Base-by-base conservation (phyloP, 2,329 filamentous ascomycete species). In the Microsporum canis region DNA sequence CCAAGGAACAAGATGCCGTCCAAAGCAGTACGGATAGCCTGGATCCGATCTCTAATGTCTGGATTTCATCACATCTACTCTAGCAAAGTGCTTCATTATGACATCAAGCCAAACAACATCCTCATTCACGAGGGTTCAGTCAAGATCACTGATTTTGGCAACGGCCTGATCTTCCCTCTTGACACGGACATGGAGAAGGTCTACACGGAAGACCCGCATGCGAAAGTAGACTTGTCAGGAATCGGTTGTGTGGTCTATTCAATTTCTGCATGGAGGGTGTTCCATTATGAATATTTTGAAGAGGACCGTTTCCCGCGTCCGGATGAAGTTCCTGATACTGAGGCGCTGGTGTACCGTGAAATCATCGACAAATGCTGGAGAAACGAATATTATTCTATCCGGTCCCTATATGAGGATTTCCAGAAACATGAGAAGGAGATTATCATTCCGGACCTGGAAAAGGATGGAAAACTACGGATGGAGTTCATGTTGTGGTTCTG, bases 171-270 rank as follows among this genome's bases (percentile, higher is more conserved):
- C n/a, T 61, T 63, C 59, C 61, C 61, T 23, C 51, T 56, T 1
- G 60, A 63, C 53, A 36, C 56, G 10, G 60, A 62, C 29, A 65
- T 65, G 64, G 49, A 62, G 27, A 47, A 38, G 12, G 59, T 62
- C 38, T 66, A 45, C 33, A 43, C 60, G 14, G 23, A 64, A 33
- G 64, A 65, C 53, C 61, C 60, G 3, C 49, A 64, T n/a, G 60
- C 62, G 3, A 53, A 47, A 12, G 60, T 45, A 39, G 64, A 66
- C 59, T n/a, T 66, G 38, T 58, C 63, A 10, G 61, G 63, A 33
- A 60, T 66, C 39, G 62, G 63, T 36, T 62, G 63, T 43, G 29
- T 66, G 45, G 53, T 65, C 3, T 66, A 65, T 51, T 65, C 64
- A 5, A 65, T 66, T 12, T 57, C 58, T 0, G 43, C 60, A 5